Conservation (phyloP, 257 asterid genomes). For the Coffea eugenioides region DNA sequence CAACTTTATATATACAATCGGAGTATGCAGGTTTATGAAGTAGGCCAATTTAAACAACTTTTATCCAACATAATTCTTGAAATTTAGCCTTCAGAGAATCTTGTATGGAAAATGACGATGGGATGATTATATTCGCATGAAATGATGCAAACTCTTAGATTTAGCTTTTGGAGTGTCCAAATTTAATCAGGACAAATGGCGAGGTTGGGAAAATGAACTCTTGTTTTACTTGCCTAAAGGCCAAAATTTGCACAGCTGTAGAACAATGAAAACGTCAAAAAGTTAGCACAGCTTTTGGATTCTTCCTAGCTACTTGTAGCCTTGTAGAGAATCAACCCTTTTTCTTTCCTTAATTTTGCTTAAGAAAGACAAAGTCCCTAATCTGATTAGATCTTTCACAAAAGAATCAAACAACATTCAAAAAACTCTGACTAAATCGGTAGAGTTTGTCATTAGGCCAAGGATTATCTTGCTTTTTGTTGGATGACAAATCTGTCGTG, state of each 20-base stretch:
- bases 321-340: not conserved
- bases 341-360: not conserved
- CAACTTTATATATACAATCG: too few species aligned
- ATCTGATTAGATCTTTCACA: conserved; percentile 2
- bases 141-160: not conserved
- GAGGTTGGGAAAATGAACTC: not conserved
- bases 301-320: not conserved
- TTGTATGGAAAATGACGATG: not conserved
- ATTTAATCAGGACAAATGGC: not conserved
- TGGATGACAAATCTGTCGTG: not conserved
- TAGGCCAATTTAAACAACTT: too few species aligned
- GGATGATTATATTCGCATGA: not conserved
- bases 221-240: not conserved
- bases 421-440: not conserved
- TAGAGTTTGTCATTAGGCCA: not conserved
- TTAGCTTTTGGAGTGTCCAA: not conserved
- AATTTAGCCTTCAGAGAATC: too few species aligned
- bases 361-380: conserved; percentile 1
- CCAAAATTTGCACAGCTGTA: conserved; percentile 47
- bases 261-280: conserved; percentile 7
- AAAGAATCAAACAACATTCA: not conserved
- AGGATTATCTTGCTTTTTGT: not conserved
- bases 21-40: too few species aligned
- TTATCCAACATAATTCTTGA: too few species aligned
- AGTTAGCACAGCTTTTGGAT: conserved; percentile 26